Evolutionary conservation across 1,139 yeast genomes (phyloP).

Genomic region (Debaryomyces coudertii): DNA sequence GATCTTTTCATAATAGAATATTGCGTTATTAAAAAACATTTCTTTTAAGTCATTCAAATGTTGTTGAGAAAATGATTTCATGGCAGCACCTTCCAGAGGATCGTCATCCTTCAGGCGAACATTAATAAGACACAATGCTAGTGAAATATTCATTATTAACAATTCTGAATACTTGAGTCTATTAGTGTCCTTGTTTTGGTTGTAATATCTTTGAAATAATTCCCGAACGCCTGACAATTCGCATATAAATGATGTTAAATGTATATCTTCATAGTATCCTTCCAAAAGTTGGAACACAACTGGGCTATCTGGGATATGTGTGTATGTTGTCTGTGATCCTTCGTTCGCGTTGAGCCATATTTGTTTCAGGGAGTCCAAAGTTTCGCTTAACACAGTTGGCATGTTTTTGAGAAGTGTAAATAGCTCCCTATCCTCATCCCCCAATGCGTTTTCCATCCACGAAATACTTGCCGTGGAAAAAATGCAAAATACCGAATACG

Average conservation of each 20-base stretch:
- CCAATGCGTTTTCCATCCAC: slow-evolving; percentile 35
- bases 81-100: not conserved
- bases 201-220: slow-evolving; percentile 27
- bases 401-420: slow-evolving; percentile 35
- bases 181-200: not conserved
- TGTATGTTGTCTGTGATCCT: too few relatives aligned
- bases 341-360: not conserved
- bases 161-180: slow-evolving; percentile 32
- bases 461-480: slow-evolving; percentile 39
- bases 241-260: slow-evolving; percentile 13
- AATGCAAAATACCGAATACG: slow-evolving; percentile 43
- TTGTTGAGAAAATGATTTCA: slow-evolving; percentile 11
- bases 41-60: slow-evolving; percentile 25
- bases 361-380: not conserved
- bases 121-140: slow-evolving; percentile 24
- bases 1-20: slow-evolving; percentile 52
- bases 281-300: slow-evolving; percentile 1
- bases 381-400: slow-evolving; percentile 24
- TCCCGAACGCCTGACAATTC: slow-evolving; percentile 20
- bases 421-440: slow-evolving; percentile 24
- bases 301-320: not conserved
- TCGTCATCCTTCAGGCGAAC: not conserved
- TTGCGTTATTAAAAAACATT: slow-evolving; percentile 36
- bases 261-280: not conserved
- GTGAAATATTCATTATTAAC: slow-evolving; percentile 35